A percentile compares a stretch with the other conserved stretches of the same genome.
Evolutionary conservation across 495 filamentous ascomycete genomes (phyloP).

Genomic region (Trichoderma asperelloides): DNA sequence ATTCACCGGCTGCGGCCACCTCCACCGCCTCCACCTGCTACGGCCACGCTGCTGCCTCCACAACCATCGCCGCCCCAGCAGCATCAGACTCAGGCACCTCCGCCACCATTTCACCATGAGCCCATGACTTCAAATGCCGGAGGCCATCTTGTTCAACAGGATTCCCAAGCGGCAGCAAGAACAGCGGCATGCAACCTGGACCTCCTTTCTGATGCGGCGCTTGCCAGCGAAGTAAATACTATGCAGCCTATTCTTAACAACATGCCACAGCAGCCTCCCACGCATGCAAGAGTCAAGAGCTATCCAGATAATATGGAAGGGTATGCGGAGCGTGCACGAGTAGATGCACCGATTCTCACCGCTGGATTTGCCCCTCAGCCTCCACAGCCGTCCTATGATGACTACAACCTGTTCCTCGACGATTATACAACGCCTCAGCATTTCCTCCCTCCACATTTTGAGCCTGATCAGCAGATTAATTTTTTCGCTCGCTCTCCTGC

Average conservation of each 20-base stretch:
- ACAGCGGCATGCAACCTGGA: constrained; percentile 43
- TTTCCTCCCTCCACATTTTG: constrained; percentile 38
- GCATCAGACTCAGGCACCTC: neutral
- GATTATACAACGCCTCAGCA: constrained; percentile 39
- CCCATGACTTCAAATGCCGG: constrained; percentile 30
- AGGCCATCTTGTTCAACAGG: constrained; percentile 28
- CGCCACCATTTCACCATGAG: constrained; percentile 23
- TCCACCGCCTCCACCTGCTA: constrained; percentile 16
- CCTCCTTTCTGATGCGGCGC: constrained; percentile 42
- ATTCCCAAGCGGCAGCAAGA: constrained; percentile 32
- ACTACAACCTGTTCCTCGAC: constrained; percentile 45
- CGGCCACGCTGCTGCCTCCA: neutral
- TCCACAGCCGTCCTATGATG: constrained; percentile 30
- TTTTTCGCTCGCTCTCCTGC: constrained; percentile 36
- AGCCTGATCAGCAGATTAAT: constrained; percentile 36
- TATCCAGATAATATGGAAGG: constrained; percentile 33
- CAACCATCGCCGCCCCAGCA: constrained; percentile 8
- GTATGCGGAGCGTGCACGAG: constrained; percentile 34
- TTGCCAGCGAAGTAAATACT: constrained; percentile 37
- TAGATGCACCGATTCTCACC: constrained; percentile 31
- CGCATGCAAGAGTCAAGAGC: constrained; percentile 30
- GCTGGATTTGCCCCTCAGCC: constrained; percentile 30
- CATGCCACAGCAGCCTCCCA: constrained; percentile 17
- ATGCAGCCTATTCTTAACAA: constrained; percentile 38
- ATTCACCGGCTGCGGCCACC: constrained; percentile 24